These are phyloP conservation scores for Fusarium goolgardi DNA, from an alignment of 2,329 filamentous ascomycete species.

Conservation along the genomic window DNA sequence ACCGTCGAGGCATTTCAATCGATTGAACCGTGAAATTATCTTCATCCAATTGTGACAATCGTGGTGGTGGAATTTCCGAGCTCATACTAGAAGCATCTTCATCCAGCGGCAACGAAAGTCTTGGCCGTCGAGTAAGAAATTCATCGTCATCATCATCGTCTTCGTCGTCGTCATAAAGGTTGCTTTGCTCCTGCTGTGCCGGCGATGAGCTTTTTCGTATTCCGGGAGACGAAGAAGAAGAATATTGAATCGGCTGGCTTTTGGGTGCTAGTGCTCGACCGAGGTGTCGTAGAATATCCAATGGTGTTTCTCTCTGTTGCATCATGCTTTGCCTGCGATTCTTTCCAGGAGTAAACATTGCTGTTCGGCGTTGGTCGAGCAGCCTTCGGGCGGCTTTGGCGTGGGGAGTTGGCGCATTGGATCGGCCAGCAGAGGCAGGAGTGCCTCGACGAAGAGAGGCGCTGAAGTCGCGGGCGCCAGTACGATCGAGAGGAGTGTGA, in stretches of 20 bases:
- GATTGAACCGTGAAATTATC: conserved; percentile 69
- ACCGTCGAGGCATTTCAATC: conserved; percentile 69
- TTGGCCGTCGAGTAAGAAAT: conserved; percentile 57
- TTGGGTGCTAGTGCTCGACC: conserved; percentile 65
- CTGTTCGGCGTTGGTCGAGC: conserved; percentile 68
- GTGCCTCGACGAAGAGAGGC: conserved; percentile 56
- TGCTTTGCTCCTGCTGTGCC: conserved; percentile 55
- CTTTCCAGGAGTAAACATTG: conserved; percentile 70
- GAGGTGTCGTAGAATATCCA: conserved; percentile 65
- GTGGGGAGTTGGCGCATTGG: conserved; percentile 67
- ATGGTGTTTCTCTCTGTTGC: conserved; percentile 67
- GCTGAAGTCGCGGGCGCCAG: conserved; percentile 51
- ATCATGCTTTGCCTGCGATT: conserved; percentile 68
- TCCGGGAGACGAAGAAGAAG: conserved; percentile 58
- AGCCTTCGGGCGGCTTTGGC: conserved; percentile 69
- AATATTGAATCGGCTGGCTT: conserved; percentile 58
- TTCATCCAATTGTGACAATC: conserved; percentile 66
- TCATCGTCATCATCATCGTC: conserved; percentile 63
- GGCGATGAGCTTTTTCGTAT: conserved; percentile 47
- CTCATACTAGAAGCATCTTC: conserved; percentile 66
- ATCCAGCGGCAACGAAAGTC: conserved; percentile 66
- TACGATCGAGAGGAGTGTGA: conserved; percentile 58
- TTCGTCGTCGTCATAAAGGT: conserved; percentile 62
- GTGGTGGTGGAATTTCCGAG: conserved; percentile 64
- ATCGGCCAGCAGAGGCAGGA: conserved; percentile 59